phyloP scores from a whole-genome alignment of 495 filamentous ascomycete species.

The Penicillium alfredii region DNA sequence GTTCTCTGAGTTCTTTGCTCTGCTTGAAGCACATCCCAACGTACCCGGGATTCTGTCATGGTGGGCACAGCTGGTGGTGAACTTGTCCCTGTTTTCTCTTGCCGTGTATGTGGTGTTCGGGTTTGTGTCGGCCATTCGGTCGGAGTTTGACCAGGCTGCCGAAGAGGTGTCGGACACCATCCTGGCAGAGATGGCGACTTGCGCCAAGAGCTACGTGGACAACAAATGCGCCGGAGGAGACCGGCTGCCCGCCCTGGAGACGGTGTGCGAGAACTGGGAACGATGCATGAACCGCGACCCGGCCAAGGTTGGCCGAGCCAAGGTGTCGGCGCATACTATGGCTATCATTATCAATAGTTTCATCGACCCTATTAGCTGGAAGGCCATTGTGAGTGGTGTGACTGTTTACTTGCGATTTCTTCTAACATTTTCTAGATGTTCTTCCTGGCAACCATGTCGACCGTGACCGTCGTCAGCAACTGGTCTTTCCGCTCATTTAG shows the following conservation, averaged over 20 bases:
- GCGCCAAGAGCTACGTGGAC: conserved; percentile 59
- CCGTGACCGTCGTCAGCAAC: conserved; percentile 41
- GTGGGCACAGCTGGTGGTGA: conserved; percentile 78
- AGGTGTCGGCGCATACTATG: conserved; percentile 68
- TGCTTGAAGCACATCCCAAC: conserved; percentile 71
- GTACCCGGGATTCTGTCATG: conserved; percentile 81
- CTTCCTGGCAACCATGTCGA: conserved; percentile 39
- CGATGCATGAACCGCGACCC: conserved; percentile 78
- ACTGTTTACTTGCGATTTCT: not conserved
- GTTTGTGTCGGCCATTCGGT: conserved; percentile 62
- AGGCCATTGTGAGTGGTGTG: conserved; percentile 56
- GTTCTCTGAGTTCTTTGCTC: conserved; percentile 55
- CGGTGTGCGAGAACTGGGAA: conserved; percentile 71
- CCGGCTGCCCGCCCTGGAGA: conserved; percentile 67
- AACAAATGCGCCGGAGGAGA: conserved; percentile 63
- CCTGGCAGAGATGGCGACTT: conserved; percentile 65
- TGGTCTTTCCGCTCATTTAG: conserved; percentile 44
- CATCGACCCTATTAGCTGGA: conserved; percentile 65
- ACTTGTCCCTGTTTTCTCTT: conserved; percentile 61
- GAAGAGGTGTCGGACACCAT: conserved; percentile 57
- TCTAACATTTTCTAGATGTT: conserved; percentile 28
- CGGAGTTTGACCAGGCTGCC: conserved; percentile 68
- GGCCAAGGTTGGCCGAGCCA: conserved; percentile 56
- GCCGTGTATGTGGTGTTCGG: conserved; percentile 65
- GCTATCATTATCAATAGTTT: conserved; percentile 73